phyloP scores from a whole-genome alignment of 495 filamentous ascomycete genomes.

The Penicillium salamii region DNA sequence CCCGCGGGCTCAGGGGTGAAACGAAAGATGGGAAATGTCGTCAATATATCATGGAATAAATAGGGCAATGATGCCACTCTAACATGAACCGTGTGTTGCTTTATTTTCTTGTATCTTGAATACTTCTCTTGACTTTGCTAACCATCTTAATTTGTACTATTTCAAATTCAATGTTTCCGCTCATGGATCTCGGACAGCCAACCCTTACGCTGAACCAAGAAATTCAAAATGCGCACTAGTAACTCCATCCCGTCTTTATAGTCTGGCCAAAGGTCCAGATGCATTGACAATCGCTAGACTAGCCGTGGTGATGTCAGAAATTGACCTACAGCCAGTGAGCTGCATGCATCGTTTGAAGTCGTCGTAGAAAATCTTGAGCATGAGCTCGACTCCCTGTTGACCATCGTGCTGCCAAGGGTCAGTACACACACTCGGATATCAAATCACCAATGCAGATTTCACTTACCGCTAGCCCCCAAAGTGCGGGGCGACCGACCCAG shows the following conservation, averaged over 20 bases:
- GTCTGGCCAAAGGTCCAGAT: slow-evolving; percentile 37
- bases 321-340: slow-evolving; percentile 46
- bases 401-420: slow-evolving; percentile 29
- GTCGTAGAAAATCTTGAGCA: slow-evolving; percentile 40
- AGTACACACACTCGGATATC: neutral
- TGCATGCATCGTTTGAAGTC: slow-evolving; percentile 54
- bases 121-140: no score
- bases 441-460: neutral
- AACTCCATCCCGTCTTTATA: neutral
- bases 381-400: slow-evolving; percentile 37
- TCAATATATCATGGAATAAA: no score
- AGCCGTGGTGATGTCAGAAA: slow-evolving; percentile 42
- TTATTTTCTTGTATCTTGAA: no score
- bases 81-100: no score
- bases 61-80: no score
- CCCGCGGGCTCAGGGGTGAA: no score
- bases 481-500: slow-evolving; percentile 60
- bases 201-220: no score
- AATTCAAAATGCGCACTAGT: no score
- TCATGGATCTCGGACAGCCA: no score
- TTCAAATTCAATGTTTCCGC: no score
- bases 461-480: slow-evolving; percentile 46
- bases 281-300: slow-evolving; percentile 33
- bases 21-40: no score
- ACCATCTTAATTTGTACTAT: no score